Evolutionary conservation across 1,284 basidiomycete genomes (phyloP).

Genomic region (Chondrostereum purpureum): DNA sequence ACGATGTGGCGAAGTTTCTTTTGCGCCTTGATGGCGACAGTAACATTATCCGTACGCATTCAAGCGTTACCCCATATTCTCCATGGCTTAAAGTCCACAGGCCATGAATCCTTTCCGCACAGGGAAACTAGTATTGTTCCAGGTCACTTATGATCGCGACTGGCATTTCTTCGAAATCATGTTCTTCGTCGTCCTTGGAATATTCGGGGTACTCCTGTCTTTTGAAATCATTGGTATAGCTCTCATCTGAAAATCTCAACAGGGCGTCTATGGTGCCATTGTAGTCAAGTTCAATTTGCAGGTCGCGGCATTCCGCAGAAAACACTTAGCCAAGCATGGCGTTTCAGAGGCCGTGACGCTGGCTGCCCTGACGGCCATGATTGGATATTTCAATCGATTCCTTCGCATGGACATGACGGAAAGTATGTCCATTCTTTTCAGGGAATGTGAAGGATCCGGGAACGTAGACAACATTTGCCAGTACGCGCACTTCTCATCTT

Average conservation of each 20-base stretch:
- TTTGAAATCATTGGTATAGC: neutral
- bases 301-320: constrained; percentile 89
- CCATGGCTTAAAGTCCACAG: constrained; percentile 29
- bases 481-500: constrained; percentile 41
- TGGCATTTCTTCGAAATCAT: constrained; percentile 99
- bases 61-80: constrained; percentile 7
- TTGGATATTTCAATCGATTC: constrained; percentile 94
- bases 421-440: constrained; percentile 92
- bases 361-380: constrained; percentile 82
- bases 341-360: constrained; percentile 87
- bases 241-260: constrained; percentile 10
- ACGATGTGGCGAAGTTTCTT: constrained; percentile 99
- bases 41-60: constrained; percentile 81
- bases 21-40: constrained; percentile 94
- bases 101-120: constrained; percentile 98
- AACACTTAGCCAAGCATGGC: constrained; percentile 78
- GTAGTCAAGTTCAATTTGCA: constrained; percentile 97
- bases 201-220: constrained; percentile 76
- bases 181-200: constrained; percentile 90
- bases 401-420: constrained; percentile 98
- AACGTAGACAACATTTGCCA: constrained; percentile 93
- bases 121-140: constrained; percentile 96
- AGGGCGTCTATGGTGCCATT: constrained; percentile 97
- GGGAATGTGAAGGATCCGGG: constrained; percentile 93
- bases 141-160: constrained; percentile 94